These are phyloP conservation scores for Apiospora kogelbergensis DNA, from an alignment of 2,329 filamentous ascomycete species.

Conservation along the genomic window DNA sequence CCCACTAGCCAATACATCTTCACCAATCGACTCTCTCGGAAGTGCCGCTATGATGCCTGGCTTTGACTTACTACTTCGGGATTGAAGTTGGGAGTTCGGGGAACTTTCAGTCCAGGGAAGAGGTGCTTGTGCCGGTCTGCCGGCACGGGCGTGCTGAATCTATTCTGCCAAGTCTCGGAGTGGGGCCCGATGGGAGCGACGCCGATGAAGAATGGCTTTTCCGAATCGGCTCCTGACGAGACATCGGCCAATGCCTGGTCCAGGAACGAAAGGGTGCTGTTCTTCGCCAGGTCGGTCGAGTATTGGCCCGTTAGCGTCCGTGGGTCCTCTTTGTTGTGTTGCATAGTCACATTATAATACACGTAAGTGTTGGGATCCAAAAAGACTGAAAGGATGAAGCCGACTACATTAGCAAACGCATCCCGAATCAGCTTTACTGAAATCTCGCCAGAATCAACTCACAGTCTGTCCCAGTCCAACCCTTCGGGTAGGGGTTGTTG, in stretches of 20 bases:
- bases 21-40: too few relatives aligned
- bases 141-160: conserved; percentile 53
- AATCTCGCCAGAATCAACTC: conserved; percentile 32
- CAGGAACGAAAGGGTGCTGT: conserved; percentile 60
- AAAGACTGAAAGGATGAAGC: conserved; percentile 48
- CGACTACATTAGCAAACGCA: neutral
- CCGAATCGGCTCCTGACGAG: conserved; percentile 20
- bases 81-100: conserved; percentile 66
- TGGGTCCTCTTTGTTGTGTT: conserved; percentile 53
- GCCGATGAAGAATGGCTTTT: conserved; percentile 65
- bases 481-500: conserved; percentile 44
- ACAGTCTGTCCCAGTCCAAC: conserved; percentile 30
- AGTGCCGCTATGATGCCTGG: neutral
- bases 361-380: conserved; percentile 68
- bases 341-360: conserved; percentile 65
- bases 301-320: conserved; percentile 35
- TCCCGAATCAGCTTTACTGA: conserved; percentile 38
- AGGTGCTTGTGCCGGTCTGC: conserved; percentile 61
- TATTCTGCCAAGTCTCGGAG: conserved; percentile 43
- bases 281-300: conserved; percentile 57
- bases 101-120: conserved; percentile 59
- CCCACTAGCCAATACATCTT: too few relatives aligned
- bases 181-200: conserved; percentile 69
- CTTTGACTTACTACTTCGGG: conserved; percentile 26
- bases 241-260: conserved; percentile 51